Evolutionary conservation across 1,284 basidiomycete species (phyloP).

Genomic region (Cerioporus squamosus): DNA sequence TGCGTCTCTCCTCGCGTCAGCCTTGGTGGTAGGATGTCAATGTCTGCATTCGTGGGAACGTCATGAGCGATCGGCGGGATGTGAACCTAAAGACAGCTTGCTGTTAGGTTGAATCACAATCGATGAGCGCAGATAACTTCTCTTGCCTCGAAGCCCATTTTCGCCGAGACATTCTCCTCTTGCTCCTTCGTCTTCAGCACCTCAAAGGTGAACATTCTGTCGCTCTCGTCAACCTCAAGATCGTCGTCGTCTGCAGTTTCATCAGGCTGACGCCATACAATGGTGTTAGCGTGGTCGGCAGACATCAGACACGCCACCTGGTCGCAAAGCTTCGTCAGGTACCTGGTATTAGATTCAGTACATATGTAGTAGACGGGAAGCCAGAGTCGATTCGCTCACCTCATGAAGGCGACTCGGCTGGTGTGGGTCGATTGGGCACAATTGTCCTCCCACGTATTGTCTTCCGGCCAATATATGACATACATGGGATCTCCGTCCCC

Average conservation of each 20-base stretch:
- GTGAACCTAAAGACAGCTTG: too few species aligned
- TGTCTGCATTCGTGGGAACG: too few species aligned
- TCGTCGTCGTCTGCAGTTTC: slow-evolving; percentile 27
- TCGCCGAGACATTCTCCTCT: slow-evolving; percentile 50
- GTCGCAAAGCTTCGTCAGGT: slow-evolving; percentile 59
- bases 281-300: slow-evolving; percentile 43
- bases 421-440: slow-evolving; percentile 47
- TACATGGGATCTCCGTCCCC: slow-evolving; percentile 37
- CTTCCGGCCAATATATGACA: slow-evolving; percentile 65
- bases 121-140: too few species aligned
- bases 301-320: slow-evolving; percentile 55
- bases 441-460: slow-evolving; percentile 60
- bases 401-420: slow-evolving; percentile 65
- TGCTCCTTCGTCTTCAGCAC: slow-evolving; percentile 63
- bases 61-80: too few species aligned
- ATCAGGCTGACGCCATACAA: slow-evolving; percentile 44
- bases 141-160: slow-evolving; percentile 40
- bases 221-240: slow-evolving; percentile 40
- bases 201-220: slow-evolving; percentile 56
- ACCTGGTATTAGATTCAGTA: slow-evolving; percentile 38
- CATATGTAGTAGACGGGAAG: too few species aligned
- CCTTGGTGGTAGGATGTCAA: not conserved
- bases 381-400: slow-evolving; percentile 32
- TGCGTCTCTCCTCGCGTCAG: slow-evolving; percentile 8
- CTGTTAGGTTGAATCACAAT: too few species aligned